Evolutionary conservation across 1,139 yeast species (phyloP).

Genomic region (Nakaseomyces kungkrabaensis): DNA sequence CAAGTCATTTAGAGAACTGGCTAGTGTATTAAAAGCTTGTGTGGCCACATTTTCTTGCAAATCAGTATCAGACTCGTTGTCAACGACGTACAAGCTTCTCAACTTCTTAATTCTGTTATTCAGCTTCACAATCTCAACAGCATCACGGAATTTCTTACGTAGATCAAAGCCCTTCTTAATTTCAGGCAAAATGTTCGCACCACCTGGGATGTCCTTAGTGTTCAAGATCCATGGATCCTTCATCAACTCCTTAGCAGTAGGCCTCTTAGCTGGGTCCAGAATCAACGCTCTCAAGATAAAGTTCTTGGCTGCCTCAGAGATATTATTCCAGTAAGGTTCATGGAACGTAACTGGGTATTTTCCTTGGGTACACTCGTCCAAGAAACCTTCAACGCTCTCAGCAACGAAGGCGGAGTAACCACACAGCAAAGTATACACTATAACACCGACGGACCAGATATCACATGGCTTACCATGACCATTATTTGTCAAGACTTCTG

Average conservation of each 20-base stretch:
- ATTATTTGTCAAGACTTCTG: slow-evolving; percentile 65
- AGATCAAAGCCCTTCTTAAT: slow-evolving; percentile 74
- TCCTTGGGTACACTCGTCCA: slow-evolving; percentile 68
- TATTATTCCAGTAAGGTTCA: slow-evolving; percentile 75
- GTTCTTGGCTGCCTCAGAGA: slow-evolving; percentile 63
- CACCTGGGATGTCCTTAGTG: slow-evolving; percentile 53
- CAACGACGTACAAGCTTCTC: slow-evolving; percentile 36
- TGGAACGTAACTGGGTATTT: slow-evolving; percentile 62
- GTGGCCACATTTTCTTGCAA: slow-evolving; percentile 13
- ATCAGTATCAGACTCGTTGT: slow-evolving; percentile 36
- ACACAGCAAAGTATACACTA: slow-evolving; percentile 78
- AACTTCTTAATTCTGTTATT: slow-evolving; percentile 64
- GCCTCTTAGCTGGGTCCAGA: slow-evolving; percentile 53
- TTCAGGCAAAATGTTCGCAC: slow-evolving; percentile 65
- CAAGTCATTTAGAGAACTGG: slow-evolving; percentile 13
- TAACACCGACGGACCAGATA: slow-evolving; percentile 87
- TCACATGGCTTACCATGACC: slow-evolving; percentile 94
- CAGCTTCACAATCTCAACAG: slow-evolving; percentile 70
- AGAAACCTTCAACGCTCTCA: slow-evolving; percentile 70
- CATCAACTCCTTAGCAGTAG: slow-evolving; percentile 55
- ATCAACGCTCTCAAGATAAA: slow-evolving; percentile 61
- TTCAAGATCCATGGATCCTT: slow-evolving; percentile 67
- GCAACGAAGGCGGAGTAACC: slow-evolving; percentile 91
- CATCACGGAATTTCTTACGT: slow-evolving; percentile 74
- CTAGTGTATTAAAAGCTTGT: slow-evolving; percentile 10